These are phyloP conservation scores for Knufia fluminis DNA, from an alignment of 2,329 filamentous ascomycete genomes.

Conservation along the genomic window DNA sequence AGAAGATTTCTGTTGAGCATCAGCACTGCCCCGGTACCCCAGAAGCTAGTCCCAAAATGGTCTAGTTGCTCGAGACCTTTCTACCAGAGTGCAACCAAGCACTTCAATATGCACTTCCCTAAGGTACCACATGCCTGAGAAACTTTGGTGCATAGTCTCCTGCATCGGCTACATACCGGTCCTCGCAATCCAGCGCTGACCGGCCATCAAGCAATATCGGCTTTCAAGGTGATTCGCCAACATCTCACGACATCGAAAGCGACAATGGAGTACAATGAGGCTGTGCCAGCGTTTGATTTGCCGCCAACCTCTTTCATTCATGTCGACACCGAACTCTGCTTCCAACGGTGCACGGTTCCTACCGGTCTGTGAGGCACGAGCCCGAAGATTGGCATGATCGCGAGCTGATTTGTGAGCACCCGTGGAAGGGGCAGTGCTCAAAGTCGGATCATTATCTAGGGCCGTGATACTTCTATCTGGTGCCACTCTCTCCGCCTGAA, in stretches of 20 bases:
- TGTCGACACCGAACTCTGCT: not conserved
- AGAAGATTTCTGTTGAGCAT: not conserved
- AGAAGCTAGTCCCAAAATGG: not conserved
- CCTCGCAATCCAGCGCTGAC: not conserved
- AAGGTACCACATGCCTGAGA: not conserved
- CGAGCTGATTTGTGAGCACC: no score
- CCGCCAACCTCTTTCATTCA: not conserved
- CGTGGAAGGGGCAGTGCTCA: no score
- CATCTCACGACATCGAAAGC: not conserved
- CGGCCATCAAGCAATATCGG: not conserved
- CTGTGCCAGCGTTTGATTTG: not conserved
- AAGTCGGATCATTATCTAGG: not conserved
- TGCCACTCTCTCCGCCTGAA: not conserved
- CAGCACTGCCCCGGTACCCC: not conserved
- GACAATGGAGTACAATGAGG: not conserved
- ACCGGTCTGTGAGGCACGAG: not conserved
- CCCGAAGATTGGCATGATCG: not conserved
- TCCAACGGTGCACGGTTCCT: not conserved
- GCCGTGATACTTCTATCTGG: not conserved
- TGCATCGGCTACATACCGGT: not conserved
- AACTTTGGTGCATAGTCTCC: not conserved
- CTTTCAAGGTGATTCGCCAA: not conserved
- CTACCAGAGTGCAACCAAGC: not conserved
- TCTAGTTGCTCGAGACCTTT: not conserved
- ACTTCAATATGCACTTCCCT: not conserved